phyloP scores from a whole-genome alignment of 768 basidiomycete species.

The Thelephora aurantiotincta region DNA sequence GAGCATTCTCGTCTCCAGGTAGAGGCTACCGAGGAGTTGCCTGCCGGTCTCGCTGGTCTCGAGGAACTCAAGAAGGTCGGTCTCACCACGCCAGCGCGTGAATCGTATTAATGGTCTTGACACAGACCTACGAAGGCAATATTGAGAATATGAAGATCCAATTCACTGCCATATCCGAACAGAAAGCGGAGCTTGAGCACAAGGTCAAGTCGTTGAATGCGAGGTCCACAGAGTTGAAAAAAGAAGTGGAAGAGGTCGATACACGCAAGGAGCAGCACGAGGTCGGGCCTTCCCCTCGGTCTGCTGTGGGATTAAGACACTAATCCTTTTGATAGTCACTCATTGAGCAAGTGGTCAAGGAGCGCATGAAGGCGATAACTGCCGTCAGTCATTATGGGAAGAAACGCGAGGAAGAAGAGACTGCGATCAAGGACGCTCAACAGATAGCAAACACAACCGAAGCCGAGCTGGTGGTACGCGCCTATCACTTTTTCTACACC shows the following conservation, averaged over 20 bases:
- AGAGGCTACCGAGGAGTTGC: slow-evolving; percentile 57
- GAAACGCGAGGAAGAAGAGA: slow-evolving; percentile 39
- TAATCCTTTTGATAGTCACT: slow-evolving; percentile 24
- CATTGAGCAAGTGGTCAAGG: slow-evolving; percentile 32
- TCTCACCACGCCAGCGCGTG: not conserved
- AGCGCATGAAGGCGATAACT: slow-evolving; percentile 36
- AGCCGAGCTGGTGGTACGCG: slow-evolving; percentile 46
- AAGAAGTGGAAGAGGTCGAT: slow-evolving; percentile 36
- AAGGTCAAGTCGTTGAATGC: slow-evolving; percentile 27
- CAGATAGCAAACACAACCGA: slow-evolving; percentile 34
- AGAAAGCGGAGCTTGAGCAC: slow-evolving; percentile 33
- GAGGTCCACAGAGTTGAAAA: slow-evolving; percentile 31
- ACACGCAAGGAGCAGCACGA: slow-evolving; percentile 24
- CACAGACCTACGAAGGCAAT: slow-evolving; percentile 33
- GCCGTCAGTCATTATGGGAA: slow-evolving; percentile 30
- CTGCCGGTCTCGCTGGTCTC: slow-evolving; percentile 44
- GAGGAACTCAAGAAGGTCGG: slow-evolving; percentile 40
- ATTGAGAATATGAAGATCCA: slow-evolving; percentile 34
- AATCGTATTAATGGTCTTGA: slow-evolving; percentile 2
- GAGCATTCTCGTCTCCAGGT: slow-evolving; percentile 30
- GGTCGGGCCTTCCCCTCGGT: slow-evolving; percentile 23
- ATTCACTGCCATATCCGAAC: slow-evolving; percentile 27
- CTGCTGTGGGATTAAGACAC: not conserved
- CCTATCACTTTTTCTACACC: not conserved
- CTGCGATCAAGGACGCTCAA: slow-evolving; percentile 29